Conservation (phyloP, 352 stramenopile genomes). For the Pythium brassicae region DNA sequence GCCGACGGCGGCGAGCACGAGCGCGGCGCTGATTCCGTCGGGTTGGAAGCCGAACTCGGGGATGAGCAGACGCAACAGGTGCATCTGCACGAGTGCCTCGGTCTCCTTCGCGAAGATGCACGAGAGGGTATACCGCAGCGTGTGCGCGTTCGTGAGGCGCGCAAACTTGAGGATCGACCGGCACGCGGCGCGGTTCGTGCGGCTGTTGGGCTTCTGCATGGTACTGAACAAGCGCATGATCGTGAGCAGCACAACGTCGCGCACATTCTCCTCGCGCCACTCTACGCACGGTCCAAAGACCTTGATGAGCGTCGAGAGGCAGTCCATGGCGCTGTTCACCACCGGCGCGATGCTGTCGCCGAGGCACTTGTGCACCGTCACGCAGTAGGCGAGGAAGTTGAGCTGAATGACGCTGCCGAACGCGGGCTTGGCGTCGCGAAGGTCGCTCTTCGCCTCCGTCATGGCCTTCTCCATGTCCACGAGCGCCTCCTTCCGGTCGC, state of each 20-base stretch:
- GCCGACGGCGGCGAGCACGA: slow-evolving; percentile 46
- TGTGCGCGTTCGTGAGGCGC: slow-evolving; percentile 55
- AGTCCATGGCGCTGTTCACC: slow-evolving; percentile 68
- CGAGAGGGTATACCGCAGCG: slow-evolving; percentile 65
- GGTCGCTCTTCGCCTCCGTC: slow-evolving; percentile 60
- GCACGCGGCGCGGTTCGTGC: slow-evolving; percentile 70
- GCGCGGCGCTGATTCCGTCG: slow-evolving; percentile 53
- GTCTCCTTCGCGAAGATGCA: slow-evolving; percentile 71
- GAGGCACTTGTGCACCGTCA: slow-evolving; percentile 51
- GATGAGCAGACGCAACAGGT: slow-evolving; percentile 67
- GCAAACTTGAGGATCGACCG: slow-evolving; percentile 74
- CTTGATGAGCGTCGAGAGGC: slow-evolving; percentile 65
- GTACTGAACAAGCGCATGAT: slow-evolving; percentile 53
- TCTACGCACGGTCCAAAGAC: slow-evolving; percentile 71
- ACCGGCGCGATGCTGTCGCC: slow-evolving; percentile 70
- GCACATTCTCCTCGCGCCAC: slow-evolving; percentile 58
- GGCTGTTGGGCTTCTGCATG: slow-evolving; percentile 79
- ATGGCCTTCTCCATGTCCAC: slow-evolving; percentile 69
- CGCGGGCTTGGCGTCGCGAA: slow-evolving; percentile 56
- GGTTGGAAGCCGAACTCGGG: slow-evolving; percentile 76
- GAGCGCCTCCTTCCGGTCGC: slow-evolving; percentile 77
- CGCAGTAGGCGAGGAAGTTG: slow-evolving; percentile 65
- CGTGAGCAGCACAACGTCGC: slow-evolving; percentile 59
- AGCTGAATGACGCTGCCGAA: slow-evolving; percentile 58
- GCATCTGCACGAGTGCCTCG: slow-evolving; percentile 75